Base-by-base conservation (phyloP, 2,329 filamentous ascomycete species). In the Neophaeococcomyces aloes region DNA sequence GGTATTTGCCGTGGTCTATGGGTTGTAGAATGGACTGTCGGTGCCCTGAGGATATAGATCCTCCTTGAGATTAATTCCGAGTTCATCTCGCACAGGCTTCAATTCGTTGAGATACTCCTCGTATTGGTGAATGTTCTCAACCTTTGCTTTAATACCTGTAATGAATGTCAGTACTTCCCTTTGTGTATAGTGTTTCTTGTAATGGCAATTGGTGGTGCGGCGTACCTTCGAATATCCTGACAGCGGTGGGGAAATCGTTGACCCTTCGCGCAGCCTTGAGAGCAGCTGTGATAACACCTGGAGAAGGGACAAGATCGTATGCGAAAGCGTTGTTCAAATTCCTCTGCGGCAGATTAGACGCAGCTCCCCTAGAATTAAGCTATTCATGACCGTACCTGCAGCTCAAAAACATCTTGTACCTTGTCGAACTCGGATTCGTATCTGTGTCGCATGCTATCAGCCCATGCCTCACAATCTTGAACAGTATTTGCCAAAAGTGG, bases 281-380 rank as follows among this genome's bases (percentile, higher is more conserved):
- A 53, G 91, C 91, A 59, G 91, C 88, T 59, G 78, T 79, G 67
- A 95, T 78, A 64, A 98, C 91, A 57, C 85, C 79, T 53, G 89
- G 81, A 34, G 89, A 91, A 62, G 93, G 91, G 56, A 98, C 91
- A 61, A 98, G 83, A 81, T 98, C 91, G 81, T 98, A 98, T 64
- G 91, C 91, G 72, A 98, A 98, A 65, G 87, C 89, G 74, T 98
- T 98, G 82, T 98, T 98, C 63, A 94, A 76, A 75, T 94, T 94
- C 69, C 87, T 85, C 78, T 87, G 62, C 53, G 23, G 13, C 8
- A 35, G 32, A 43, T 53, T 33, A 48, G 45, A 44, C 13, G 25
- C 37, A 17, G 21, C 23, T 17, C 14, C 38, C 6, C 19, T 3
- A 7, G 5, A 13, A 11, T 27, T 18, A 8, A 32, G 31, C 31